Base-by-base conservation (phyloP, 2,329 filamentous ascomycete species). In the Curvularia sp. region DNA sequence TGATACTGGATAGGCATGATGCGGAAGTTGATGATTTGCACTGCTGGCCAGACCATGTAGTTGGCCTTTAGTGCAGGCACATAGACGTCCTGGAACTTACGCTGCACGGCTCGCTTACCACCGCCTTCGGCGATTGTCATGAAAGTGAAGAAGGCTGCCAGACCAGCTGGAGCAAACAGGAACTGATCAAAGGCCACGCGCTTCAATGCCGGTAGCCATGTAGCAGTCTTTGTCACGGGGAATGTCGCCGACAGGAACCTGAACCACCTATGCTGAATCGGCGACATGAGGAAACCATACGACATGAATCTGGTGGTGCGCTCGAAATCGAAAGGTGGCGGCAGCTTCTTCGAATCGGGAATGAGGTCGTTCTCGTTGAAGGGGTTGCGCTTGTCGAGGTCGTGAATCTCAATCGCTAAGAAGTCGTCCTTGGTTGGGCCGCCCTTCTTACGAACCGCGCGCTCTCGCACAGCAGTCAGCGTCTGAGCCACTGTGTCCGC, bases 121-220 rank as follows among this genome's bases (percentile, higher is more conserved):
- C 95, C 95, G 25, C 95, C 95, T 79, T 99, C 95, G 12, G 94
- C 91, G 15, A 98, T 79, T 0, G 95, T 98, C 94, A 99, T 98
- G 79, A 89, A 94, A 0, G 91, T 93, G 77, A 98, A 99, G 83
- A 99, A 99, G 66, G 86, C 84, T 13, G 86, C 91, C 55, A 99
- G 86, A 80, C 91, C 92, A 65, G 95, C 86, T 1, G 95, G 95
- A 39, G 95, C 93, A 78, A 98, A 98, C 50, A 97, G 84, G 28
- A 98, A 82, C 80, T 99, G 95, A 77, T 99, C 95, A 70, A 95
- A 89, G 7, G 90, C 91, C 18, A 98, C 93, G 60, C 94, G 86
- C 84, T 97, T 96, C 78, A 98, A 79, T 3, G 92, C 92, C 30
- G 93, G 92, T 2, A 83, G 81, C 49, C 92, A 89, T 68, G 86